Evolutionary conservation across 2,329 filamentous ascomycete species (phyloP).

Genomic region (Alternaria burnsii): DNA sequence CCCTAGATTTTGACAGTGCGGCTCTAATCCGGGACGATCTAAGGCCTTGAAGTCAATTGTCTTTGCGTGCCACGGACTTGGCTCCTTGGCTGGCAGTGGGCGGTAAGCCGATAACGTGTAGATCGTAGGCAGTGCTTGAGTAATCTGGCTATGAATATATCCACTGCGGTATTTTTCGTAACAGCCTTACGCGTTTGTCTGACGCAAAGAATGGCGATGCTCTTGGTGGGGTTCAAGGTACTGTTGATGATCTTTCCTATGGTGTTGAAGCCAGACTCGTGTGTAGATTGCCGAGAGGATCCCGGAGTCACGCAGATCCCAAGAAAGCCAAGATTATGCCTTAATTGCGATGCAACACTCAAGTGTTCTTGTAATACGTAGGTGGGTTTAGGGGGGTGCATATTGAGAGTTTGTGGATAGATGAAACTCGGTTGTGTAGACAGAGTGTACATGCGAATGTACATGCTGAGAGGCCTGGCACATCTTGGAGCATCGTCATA

Average conservation of each 20-base stretch:
- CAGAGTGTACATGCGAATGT: not conserved
- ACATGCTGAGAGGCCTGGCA: not conserved
- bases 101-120: slow-evolving; percentile 10
- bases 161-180: not conserved
- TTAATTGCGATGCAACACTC: slow-evolving; percentile 19
- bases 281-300: slow-evolving; percentile 11
- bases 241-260: not conserved
- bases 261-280: not conserved
- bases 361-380: slow-evolving; percentile 8
- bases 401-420: not conserved
- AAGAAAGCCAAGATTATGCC: slow-evolving; percentile 16
- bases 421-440: slow-evolving; percentile 3
- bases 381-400: not conserved
- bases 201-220: not conserved
- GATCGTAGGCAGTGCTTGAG: slow-evolving; percentile 11
- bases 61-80: slow-evolving; percentile 24
- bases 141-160: not conserved
- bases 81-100: slow-evolving; percentile 22
- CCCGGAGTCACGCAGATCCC: slow-evolving; percentile 3
- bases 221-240: not conserved
- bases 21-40: slow-evolving; percentile 6
- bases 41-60: slow-evolving; percentile 15
- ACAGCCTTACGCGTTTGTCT: slow-evolving; percentile 2
- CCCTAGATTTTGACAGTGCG: slow-evolving; percentile 1
- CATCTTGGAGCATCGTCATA: not conserved